These are phyloP conservation scores for Malassezia psittaci DNA, from an alignment of 1,284 basidiomycete genomes.

Conservation along the genomic window DNA sequence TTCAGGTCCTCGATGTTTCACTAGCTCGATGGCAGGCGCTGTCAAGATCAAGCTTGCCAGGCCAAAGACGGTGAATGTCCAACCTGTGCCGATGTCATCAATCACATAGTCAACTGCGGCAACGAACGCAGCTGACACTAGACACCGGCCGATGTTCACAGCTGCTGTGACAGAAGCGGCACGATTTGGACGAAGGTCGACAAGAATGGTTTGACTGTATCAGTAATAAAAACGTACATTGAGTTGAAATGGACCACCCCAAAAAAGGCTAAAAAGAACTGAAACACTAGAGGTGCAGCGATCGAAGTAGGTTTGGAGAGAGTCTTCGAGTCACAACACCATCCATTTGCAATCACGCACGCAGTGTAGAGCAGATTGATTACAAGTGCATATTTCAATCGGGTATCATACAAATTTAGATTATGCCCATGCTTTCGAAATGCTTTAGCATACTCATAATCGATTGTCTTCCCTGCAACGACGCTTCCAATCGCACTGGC, in stretches of 20 bases:
- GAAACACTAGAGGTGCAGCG: conserved; percentile 12
- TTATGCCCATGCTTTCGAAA: conserved; percentile 1
- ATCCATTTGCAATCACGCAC: conserved; percentile 6
- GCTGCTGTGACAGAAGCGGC: conserved; percentile 17
- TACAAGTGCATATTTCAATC: not conserved
- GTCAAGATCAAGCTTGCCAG: not conserved
- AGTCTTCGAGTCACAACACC: conserved; percentile 5
- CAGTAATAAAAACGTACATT: not conserved
- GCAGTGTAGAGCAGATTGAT: not conserved
- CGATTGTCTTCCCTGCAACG: conserved; percentile 13
- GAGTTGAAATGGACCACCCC: conserved; percentile 9
- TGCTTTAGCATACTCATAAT: conserved; percentile 11
- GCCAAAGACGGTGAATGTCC: conserved; percentile 10
- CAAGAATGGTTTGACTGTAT: conserved; percentile 15
- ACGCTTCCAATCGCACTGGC: conserved; percentile 24
- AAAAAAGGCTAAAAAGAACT: conserved; percentile 10
- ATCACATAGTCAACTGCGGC: conserved; percentile 11
- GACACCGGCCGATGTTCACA: conserved; percentile 15
- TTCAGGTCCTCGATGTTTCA: not conserved
- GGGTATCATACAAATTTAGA: conserved; percentile 5
- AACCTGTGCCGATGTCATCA: conserved; percentile 12
- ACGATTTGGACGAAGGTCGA: conserved; percentile 5
- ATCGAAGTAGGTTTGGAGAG: not conserved
- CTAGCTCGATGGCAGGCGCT: not conserved
- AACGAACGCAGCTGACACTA: conserved; percentile 9